Base-by-base conservation (phyloP, 2,329 filamentous ascomycete species). In the Talaromyces rugulosus region DNA sequence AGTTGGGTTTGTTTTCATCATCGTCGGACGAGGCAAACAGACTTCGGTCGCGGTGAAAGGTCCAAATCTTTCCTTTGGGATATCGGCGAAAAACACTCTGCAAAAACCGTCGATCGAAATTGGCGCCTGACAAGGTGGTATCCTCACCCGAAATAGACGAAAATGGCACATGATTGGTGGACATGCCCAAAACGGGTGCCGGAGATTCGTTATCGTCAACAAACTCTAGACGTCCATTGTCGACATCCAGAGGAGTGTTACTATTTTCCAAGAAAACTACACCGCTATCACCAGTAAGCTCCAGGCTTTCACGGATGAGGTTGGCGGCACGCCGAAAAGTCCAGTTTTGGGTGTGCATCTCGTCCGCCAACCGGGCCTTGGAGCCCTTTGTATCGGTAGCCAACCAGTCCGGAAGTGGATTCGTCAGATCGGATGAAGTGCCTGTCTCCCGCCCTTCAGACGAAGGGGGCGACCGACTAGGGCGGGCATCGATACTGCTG, bases 261-360 rank as follows among this genome's bases (percentile, higher is more conserved):
- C 65, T 70, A 8, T 70, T 70, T 53, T 76, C 74, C 14, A 76
- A 62, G 31, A 76, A 76, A 14, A 75, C 68, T 1, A 83, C 79
- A 2, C 81, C 81, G n/a, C 82, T 80, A 4, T 80, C 77, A 8
- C 72, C 72, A 23, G 70, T 72, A 5, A 82, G 52, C 44, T 77
- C 77, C 9, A 84, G 70, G n/a, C 80, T 79, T 61, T 82, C 76
- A 1, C 77, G 75, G 3, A 84, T 71, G 0, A 84, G 65, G 33
- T 79, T 76, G 0, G 81, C 80, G 1, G 82, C 82, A 27, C 81
- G 74, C 12, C 73, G 70, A 60, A 83, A 83, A 2, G 78, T 78
- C 63, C 77, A 75, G 1, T 73, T 67, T 62, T 78, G 76, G 2
- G 74, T 74, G 61, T 70, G 74, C 8, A 68, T 74, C 62, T 76